These are phyloP conservation scores for Didymella glomerata DNA, from an alignment of 2,329 filamentous ascomycete species.

Conservation along the genomic window DNA sequence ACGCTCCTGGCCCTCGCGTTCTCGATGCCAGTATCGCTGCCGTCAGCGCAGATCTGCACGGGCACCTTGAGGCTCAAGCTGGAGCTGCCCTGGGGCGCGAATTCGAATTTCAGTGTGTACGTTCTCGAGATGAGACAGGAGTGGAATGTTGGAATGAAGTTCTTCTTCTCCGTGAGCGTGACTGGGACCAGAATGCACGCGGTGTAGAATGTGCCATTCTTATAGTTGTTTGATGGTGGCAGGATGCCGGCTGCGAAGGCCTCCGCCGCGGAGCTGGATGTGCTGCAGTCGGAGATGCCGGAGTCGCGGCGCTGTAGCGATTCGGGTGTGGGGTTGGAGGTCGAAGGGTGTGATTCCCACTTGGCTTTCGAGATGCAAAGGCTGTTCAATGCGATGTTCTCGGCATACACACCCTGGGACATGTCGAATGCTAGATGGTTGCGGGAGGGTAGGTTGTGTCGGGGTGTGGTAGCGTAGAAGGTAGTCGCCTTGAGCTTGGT, in stretches of 20 bases:
- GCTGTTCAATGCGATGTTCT: slow-evolving; percentile 62
- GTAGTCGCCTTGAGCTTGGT: slow-evolving; percentile 67
- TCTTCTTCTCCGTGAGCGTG: slow-evolving; percentile 66
- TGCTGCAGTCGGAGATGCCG: slow-evolving; percentile 49
- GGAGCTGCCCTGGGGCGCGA: slow-evolving; percentile 57
- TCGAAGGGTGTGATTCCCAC: slow-evolving; percentile 61
- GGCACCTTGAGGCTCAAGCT: slow-evolving; percentile 55
- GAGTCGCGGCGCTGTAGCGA: slow-evolving; percentile 52
- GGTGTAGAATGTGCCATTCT: slow-evolving; percentile 63
- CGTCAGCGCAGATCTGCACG: slow-evolving; percentile 55
- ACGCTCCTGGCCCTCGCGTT: slow-evolving; percentile 44
- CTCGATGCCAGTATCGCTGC: slow-evolving; percentile 46
- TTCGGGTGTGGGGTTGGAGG: slow-evolving; percentile 42
- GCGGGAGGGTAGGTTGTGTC: slow-evolving; percentile 59
- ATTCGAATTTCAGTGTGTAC: slow-evolving; percentile 67
- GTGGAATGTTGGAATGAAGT: slow-evolving; percentile 74
- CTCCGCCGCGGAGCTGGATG: slow-evolving; percentile 25
- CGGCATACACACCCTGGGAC: slow-evolving; percentile 62
- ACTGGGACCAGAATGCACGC: slow-evolving; percentile 70
- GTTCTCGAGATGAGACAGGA: slow-evolving; percentile 71
- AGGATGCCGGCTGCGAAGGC: slow-evolving; percentile 44
- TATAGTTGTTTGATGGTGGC: slow-evolving; percentile 53
- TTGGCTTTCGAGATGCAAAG: slow-evolving; percentile 65
- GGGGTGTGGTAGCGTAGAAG: slow-evolving; percentile 63
- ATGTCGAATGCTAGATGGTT: slow-evolving; percentile 55